Conservation (phyloP, 208 protist species). For the Trypanosoma cruzi region DNA sequence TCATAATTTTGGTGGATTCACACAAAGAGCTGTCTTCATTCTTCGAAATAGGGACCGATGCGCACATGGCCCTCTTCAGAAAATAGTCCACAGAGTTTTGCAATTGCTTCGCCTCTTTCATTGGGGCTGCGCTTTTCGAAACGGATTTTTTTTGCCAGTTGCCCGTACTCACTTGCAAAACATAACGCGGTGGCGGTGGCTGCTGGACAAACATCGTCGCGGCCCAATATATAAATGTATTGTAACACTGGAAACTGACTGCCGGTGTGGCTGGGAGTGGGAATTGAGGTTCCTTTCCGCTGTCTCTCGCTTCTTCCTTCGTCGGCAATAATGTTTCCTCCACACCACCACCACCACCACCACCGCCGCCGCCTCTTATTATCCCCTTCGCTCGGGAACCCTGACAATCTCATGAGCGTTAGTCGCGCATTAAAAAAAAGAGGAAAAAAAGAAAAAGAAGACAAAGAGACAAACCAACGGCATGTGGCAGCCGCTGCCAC, state of each 20-base stretch:
- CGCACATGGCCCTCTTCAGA: constrained; percentile 36
- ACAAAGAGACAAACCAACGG: background rate
- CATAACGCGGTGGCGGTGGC: constrained; percentile 31
- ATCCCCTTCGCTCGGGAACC: background rate
- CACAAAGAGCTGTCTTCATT: background rate
- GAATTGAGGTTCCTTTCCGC: background rate
- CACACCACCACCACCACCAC: background rate
- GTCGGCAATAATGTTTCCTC: background rate
- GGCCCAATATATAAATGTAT: background rate
- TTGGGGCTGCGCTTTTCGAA: background rate
- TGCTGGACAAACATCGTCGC: constrained; percentile 11
- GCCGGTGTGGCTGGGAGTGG: background rate
- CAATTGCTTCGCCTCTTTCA: background rate
- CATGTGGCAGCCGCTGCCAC: background rate
- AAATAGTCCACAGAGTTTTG: constrained; percentile 78
- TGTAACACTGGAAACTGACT: background rate
- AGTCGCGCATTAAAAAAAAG: background rate
- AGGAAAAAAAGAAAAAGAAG: no score
- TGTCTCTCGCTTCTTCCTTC: background rate
- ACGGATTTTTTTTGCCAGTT: constrained; percentile 28
- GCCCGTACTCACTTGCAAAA: constrained; percentile 25
- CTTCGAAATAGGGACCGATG: background rate
- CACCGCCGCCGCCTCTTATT: no score
- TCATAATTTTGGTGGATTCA: background rate
- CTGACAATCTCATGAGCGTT: background rate